A percentile compares a stretch with the other conserved stretches of the same genome.
Evolutionary conservation across 2,329 filamentous ascomycete genomes (phyloP).

Genomic region (Fusarium verticillioides): DNA sequence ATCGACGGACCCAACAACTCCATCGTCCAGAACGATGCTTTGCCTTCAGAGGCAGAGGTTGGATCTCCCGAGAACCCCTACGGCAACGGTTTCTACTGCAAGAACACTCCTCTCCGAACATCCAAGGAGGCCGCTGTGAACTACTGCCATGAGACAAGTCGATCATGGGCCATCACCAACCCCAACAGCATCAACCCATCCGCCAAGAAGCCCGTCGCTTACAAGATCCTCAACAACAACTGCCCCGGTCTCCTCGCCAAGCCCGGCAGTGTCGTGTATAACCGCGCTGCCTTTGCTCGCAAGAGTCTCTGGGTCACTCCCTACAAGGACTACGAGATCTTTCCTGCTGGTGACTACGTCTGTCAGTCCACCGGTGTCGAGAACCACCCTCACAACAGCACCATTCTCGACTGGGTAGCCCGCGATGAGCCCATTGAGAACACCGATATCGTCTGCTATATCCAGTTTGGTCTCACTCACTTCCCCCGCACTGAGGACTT

Average conservation of each 20-base stretch:
- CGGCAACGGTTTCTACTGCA: slow-evolving; percentile 89
- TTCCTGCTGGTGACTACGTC: slow-evolving; percentile 87
- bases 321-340: slow-evolving; percentile 84
- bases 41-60: slow-evolving; percentile 75
- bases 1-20: slow-evolving; percentile 71
- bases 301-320: slow-evolving; percentile 42
- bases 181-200: slow-evolving; percentile 83
- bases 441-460: slow-evolving; percentile 90
- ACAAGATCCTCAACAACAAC: slow-evolving; percentile 91
- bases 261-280: slow-evolving; percentile 84
- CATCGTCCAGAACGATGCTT: slow-evolving; percentile 80
- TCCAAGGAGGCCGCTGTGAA: slow-evolving; percentile 76
- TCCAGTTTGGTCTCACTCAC: slow-evolving; percentile 91
- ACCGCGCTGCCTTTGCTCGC: slow-evolving; percentile 85
- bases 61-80: slow-evolving; percentile 86
- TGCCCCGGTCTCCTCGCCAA: slow-evolving; percentile 84
- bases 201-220: slow-evolving; percentile 84
- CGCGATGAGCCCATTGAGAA: slow-evolving; percentile 78
- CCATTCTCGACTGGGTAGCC: slow-evolving; percentile 83
- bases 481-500: slow-evolving; percentile 92
- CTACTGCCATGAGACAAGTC: slow-evolving; percentile 81
- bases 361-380: slow-evolving; percentile 84
- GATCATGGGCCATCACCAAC: slow-evolving; percentile 93
- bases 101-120: slow-evolving; percentile 81
- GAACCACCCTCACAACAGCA: slow-evolving; percentile 67